Conservation (phyloP, 192 early-diverging fungal genomes). For the Backusella tarrabulga region DNA sequence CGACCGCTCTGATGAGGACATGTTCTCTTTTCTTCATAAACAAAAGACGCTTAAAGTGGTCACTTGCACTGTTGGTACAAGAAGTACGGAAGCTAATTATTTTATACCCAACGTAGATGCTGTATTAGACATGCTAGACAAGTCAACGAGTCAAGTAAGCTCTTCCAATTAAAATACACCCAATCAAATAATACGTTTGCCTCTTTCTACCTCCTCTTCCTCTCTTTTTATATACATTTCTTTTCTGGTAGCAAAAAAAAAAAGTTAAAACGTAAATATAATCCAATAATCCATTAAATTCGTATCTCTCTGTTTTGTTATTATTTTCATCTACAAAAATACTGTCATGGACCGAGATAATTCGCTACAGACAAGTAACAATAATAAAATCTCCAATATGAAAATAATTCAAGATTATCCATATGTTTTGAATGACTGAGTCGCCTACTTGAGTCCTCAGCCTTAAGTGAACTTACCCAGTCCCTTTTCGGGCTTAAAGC, state of each 20-base stretch:
- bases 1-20: conserved; percentile 78
- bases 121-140: conserved; percentile 21
- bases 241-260: neutral
- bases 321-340: neutral
- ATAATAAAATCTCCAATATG: neutral
- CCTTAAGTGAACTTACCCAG: too few relatives aligned
- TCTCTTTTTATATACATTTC: neutral
- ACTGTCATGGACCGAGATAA: too few relatives aligned
- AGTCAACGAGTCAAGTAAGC: conserved; percentile 4
- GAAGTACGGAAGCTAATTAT: conserved; percentile 54
- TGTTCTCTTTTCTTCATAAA: conserved; percentile 71
- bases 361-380: neutral
- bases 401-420: neutral
- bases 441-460: too few relatives aligned
- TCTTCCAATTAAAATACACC: neutral
- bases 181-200: neutral
- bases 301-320: neutral
- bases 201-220: neutral
- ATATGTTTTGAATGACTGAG: too few relatives aligned
- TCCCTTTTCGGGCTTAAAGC: too few relatives aligned
- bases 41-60: conserved; percentile 35
- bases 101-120: conserved; percentile 45
- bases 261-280: neutral
- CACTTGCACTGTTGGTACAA: conserved; percentile 56
- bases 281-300: neutral